Evolutionary conservation across 1,139 yeast genomes (phyloP).

Genomic region (Meyerozyma carpophila): DNA sequence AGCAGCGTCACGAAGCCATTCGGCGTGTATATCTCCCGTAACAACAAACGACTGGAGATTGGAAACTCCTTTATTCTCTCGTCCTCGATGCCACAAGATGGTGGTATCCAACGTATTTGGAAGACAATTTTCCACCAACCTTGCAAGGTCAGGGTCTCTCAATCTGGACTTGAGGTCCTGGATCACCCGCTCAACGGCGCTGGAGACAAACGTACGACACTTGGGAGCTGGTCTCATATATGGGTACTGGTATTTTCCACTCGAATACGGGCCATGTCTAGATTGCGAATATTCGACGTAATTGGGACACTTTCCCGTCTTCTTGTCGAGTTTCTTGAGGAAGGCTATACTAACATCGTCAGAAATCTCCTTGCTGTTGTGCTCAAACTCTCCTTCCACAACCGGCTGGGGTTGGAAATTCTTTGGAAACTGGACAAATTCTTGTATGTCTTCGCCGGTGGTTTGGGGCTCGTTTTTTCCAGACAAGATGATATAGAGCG

Average conservation of each 20-base stretch:
- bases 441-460: not conserved
- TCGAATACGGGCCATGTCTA: constrained; percentile 45
- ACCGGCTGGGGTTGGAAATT: not conserved
- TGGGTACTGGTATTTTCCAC: constrained; percentile 50
- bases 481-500: not conserved
- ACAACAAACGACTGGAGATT: constrained; percentile 54
- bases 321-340: constrained; percentile 15
- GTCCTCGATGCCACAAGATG: constrained; percentile 56
- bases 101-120: constrained; percentile 91
- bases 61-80: constrained; percentile 10
- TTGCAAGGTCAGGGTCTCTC: constrained; percentile 59
- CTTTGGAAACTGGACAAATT: not conserved
- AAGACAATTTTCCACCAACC: constrained; percentile 74
- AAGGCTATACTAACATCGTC: constrained; percentile 12
- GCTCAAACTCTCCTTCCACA: not conserved
- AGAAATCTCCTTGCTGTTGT: not conserved
- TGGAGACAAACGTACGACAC: constrained; percentile 70
- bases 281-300: constrained; percentile 36
- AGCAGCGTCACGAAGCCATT: constrained; percentile 84
- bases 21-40: constrained; percentile 89
- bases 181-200: constrained; percentile 59
- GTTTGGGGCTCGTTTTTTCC: not conserved
- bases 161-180: constrained; percentile 46
- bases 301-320: constrained; percentile 29
- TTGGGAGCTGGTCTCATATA: constrained; percentile 67